Conservation (phyloP, 371 early-diverging fungal species). For the Nematocida ironsii region DNA sequence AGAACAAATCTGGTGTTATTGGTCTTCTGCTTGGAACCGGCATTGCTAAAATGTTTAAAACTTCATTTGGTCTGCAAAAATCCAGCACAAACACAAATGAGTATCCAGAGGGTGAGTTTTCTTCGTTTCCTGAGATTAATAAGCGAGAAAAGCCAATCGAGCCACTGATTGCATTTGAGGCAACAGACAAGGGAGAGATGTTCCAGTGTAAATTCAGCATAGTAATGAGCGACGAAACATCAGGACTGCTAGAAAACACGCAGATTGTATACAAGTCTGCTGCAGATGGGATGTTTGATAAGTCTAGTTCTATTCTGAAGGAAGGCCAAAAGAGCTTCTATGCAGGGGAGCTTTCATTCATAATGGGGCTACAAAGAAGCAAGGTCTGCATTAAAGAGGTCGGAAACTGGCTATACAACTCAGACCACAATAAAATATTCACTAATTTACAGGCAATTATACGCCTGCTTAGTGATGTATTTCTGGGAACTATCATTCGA, state of each 20-base stretch:
- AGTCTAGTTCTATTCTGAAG: neutral
- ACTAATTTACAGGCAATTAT: constrained; percentile 29
- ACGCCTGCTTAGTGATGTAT: constrained; percentile 1
- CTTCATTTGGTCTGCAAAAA: constrained; percentile 10
- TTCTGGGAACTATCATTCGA: constrained; percentile 19
- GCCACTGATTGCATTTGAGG: constrained; percentile 14
- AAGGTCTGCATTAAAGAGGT: constrained; percentile 44
- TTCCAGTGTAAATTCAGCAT: constrained; percentile 28
- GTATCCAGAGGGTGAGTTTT: constrained; percentile 41
- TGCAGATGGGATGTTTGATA: neutral
- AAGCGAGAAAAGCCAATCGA: constrained; percentile 18
- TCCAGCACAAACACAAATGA: neutral
- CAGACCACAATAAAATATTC: constrained; percentile 28
- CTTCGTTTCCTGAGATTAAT: neutral
- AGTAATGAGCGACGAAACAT: constrained; percentile 2
- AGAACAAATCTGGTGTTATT: neutral
- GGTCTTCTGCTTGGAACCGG: neutral
- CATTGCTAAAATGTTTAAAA: constrained; percentile 17
- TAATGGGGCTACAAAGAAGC: constrained; percentile 17
- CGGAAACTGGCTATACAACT: constrained; percentile 37
- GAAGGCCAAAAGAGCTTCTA: constrained; percentile 20
- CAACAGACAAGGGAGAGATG: constrained; percentile 1
- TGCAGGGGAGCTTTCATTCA: constrained; percentile 32
- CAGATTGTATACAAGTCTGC: neutral
- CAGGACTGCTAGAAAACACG: neutral